Evolutionary conservation across 75 land plant species (phyloP).

Genomic region (Cupressus sempervirens): DNA sequence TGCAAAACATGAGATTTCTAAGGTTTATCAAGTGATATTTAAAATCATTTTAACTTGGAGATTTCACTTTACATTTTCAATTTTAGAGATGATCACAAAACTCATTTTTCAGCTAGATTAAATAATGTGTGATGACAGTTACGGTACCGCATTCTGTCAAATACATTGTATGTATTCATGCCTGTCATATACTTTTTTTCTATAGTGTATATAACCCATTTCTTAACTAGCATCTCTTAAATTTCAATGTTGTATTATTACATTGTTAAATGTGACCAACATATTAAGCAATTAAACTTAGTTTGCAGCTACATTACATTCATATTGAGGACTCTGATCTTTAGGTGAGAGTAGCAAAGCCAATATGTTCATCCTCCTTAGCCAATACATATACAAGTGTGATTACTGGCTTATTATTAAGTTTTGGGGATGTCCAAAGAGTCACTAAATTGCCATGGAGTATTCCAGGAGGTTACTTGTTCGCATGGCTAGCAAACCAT

Average conservation of each 20-base stretch:
- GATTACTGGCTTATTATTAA: not conserved
- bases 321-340: not conserved
- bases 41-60: not conserved
- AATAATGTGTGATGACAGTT: not conserved
- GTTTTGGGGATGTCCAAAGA: not conserved
- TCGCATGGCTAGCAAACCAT: not conserved
- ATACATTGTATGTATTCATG: not conserved
- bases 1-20: too few relatives aligned
- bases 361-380: not conserved
- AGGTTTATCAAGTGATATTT: not conserved
- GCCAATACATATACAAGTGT: not conserved
- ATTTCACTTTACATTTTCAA: not conserved
- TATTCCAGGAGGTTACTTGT: not conserved
- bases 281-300: not conserved
- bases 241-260: not conserved
- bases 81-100: not conserved
- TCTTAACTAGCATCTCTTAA: not conserved
- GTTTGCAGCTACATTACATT: not conserved
- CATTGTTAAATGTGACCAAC: not conserved
- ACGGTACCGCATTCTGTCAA: not conserved
- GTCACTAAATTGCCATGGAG: not conserved
- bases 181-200: not conserved
- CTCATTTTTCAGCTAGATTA: not conserved
- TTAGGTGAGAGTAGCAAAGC: not conserved
- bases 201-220: not conserved